Percentiles rank a stretch among this genome's conserved stretches.
phyloP scores from a whole-genome alignment of 345 rosid genomes.

The Pistacia atlantica region DNA sequence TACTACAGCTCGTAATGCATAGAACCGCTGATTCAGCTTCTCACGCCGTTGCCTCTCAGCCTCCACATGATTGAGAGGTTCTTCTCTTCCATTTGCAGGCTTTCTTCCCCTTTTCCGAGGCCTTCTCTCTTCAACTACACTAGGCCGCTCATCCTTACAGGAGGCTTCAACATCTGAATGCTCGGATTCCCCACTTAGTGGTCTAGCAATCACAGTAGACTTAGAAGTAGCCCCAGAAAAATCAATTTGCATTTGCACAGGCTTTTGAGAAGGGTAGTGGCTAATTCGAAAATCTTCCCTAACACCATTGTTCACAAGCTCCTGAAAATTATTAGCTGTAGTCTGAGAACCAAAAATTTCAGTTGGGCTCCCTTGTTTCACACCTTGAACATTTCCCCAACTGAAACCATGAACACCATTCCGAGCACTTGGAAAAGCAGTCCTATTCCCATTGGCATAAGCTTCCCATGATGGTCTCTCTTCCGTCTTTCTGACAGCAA shows the following conservation, averaged over 20 bases:
- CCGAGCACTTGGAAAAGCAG: conserved; percentile 42
- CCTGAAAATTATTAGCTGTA: conserved; percentile 44
- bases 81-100: conserved; percentile 98
- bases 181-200: conserved; percentile 53
- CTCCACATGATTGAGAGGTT: conserved; percentile 95
- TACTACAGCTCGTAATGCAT: conserved; percentile 89
- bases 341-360: conserved; percentile 51
- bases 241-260: conserved; percentile 71
- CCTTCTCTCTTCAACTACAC: conserved; percentile 57
- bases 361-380: conserved; percentile 41
- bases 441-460: conserved; percentile 47
- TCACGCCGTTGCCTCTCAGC: conserved; percentile 97
- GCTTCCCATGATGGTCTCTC: conserved; percentile 62
- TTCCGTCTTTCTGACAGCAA: conserved; percentile 83
- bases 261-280: conserved; percentile 52
- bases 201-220: conserved; percentile 48
- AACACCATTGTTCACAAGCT: conserved; percentile 49
- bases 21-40: conserved; percentile 93
- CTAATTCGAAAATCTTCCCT: conserved; percentile 50
- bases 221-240: conserved; percentile 69
- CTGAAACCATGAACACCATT: conserved; percentile 51
- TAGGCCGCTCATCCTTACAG: conserved; percentile 53
- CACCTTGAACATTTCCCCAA: conserved; percentile 57
- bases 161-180: conserved; percentile 81
- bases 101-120: conserved; percentile 94